A percentile compares a stretch with the other conserved stretches of the same genome.
Evolutionary conservation across 192 early-diverging fungal genomes (phyloP).

Genomic region (Lobosporangium transversale): DNA sequence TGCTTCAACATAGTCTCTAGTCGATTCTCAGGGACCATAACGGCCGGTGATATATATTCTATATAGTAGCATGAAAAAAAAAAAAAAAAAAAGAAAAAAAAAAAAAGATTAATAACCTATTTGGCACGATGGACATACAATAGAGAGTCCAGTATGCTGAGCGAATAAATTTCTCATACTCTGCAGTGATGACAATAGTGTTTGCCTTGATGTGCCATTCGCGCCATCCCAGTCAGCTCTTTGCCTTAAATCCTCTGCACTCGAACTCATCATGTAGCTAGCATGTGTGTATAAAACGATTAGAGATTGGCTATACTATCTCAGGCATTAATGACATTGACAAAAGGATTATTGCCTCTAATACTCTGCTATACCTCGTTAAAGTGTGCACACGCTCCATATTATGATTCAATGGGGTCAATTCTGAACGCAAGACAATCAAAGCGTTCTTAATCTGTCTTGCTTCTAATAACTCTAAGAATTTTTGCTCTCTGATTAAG

Average conservation of each 20-base stretch:
- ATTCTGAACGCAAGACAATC: slow-evolving; percentile 79
- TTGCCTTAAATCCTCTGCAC: slow-evolving; percentile 70
- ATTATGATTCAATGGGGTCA: slow-evolving; percentile 77
- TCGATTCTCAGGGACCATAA: slow-evolving; percentile 91
- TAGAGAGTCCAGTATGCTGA: too few relatives aligned
- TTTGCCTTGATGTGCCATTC: slow-evolving; percentile 71
- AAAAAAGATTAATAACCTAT: too few relatives aligned
- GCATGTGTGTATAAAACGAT: not conserved
- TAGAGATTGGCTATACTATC: too few relatives aligned
- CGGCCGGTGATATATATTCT: slow-evolving; percentile 78
- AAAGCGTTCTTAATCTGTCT: slow-evolving; percentile 78
- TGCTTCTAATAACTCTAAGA: slow-evolving; percentile 84
- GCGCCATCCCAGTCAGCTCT: slow-evolving; percentile 86
- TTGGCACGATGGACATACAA: too few relatives aligned
- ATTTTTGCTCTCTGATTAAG: slow-evolving; percentile 90
- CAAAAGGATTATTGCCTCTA: too few relatives aligned
- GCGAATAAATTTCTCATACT: slow-evolving; percentile 67
- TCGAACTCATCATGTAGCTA: slow-evolving; percentile 78
- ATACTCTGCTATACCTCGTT: slow-evolving; percentile 77
- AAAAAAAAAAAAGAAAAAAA: too few relatives aligned
- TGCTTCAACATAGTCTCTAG: slow-evolving; percentile 87
- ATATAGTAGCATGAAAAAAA: too few relatives aligned
- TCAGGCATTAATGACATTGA: too few relatives aligned
- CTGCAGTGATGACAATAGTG: slow-evolving; percentile 71
- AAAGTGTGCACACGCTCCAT: slow-evolving; percentile 77